These are phyloP conservation scores for Capronia epimyces DNA, from an alignment of 2,329 filamentous ascomycete species.

Conservation along the genomic window DNA sequence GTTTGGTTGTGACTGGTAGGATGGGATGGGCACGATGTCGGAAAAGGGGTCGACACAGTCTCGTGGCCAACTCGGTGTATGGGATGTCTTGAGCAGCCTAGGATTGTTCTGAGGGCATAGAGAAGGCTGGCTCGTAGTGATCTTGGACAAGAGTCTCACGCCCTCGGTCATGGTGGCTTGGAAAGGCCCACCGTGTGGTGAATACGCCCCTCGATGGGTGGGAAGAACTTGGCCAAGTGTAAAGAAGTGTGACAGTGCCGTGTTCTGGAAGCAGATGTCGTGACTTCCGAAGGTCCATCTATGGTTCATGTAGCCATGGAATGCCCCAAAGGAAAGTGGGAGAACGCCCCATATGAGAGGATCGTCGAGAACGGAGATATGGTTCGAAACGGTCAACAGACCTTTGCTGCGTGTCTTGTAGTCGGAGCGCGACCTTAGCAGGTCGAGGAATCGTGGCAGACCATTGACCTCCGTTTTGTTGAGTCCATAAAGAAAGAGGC, in stretches of 20 bases:
- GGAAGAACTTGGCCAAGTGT: slow-evolving; percentile 82
- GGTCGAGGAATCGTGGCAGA: slow-evolving; percentile 65
- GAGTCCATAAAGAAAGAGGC: slow-evolving; percentile 67
- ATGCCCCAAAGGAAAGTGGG: slow-evolving; percentile 66
- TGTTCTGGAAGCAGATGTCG: slow-evolving; percentile 89
- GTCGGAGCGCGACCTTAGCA: slow-evolving; percentile 69
- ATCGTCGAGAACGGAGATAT: slow-evolving; percentile 88
- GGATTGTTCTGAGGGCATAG: slow-evolving; percentile 16
- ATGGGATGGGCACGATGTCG: slow-evolving; percentile 38
- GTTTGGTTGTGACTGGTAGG: slow-evolving; percentile 50
- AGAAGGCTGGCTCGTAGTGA: slow-evolving; percentile 40
- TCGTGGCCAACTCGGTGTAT: slow-evolving; percentile 50
- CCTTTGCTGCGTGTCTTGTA: slow-evolving; percentile 63
- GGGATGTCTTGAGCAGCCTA: slow-evolving; percentile 17
- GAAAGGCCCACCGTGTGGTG: slow-evolving; percentile 73
- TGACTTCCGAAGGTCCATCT: slow-evolving; percentile 89
- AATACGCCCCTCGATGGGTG: slow-evolving; percentile 75
- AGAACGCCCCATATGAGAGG: slow-evolving; percentile 89
- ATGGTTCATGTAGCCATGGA: slow-evolving; percentile 60
- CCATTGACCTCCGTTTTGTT: slow-evolving; percentile 73
- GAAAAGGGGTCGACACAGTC: slow-evolving; percentile 46
- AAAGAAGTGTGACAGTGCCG: slow-evolving; percentile 69
- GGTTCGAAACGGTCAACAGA: slow-evolving; percentile 87
- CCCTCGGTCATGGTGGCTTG: slow-evolving; percentile 84
- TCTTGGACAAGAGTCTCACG: slow-evolving; percentile 67